phyloP scores from a whole-genome alignment of 2,329 filamentous ascomycete genomes.

The Aspergillus arachidicola region DNA sequence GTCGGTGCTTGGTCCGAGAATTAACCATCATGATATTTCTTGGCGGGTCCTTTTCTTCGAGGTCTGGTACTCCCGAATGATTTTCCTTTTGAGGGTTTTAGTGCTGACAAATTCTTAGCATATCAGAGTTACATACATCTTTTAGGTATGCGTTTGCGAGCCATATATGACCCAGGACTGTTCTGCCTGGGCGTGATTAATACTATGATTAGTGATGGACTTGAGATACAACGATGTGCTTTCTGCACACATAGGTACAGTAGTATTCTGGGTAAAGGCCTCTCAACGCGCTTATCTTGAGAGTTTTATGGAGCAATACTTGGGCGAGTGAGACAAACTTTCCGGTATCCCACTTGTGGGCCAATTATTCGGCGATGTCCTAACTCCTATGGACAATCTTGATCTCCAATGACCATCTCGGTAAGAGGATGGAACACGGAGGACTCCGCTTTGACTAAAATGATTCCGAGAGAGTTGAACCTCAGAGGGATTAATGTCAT shows the following conservation, averaged over 20 bases:
- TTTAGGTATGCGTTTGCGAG: background rate
- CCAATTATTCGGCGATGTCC: constrained; percentile 12
- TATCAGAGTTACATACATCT: background rate
- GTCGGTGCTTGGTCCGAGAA: constrained; percentile 5
- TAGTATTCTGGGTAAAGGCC: background rate
- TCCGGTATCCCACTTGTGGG: constrained; percentile 6
- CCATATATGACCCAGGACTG: too few relatives aligned
- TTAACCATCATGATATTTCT: constrained; percentile 6
- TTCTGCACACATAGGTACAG: background rate
- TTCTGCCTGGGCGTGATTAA: background rate
- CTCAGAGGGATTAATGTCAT: background rate
- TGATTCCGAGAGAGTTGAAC: background rate
- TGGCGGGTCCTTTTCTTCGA: background rate
- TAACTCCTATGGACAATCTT: constrained; percentile 2
- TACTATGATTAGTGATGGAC: background rate
- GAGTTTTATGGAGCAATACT: background rate
- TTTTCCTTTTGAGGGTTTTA: background rate
- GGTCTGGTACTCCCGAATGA: background rate
- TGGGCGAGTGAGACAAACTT: constrained; percentile 6
- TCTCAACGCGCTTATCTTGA: constrained; percentile 1
- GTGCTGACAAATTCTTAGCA: background rate
- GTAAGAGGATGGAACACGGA: constrained; percentile 12
- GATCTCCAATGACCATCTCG: constrained; percentile 5
- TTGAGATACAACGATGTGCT: constrained; percentile 3
- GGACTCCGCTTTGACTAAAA: constrained; percentile 10